These are phyloP conservation scores for Candida pseudoviswanathii DNA, from an alignment of 1,139 yeast species.

Conservation along the genomic window DNA sequence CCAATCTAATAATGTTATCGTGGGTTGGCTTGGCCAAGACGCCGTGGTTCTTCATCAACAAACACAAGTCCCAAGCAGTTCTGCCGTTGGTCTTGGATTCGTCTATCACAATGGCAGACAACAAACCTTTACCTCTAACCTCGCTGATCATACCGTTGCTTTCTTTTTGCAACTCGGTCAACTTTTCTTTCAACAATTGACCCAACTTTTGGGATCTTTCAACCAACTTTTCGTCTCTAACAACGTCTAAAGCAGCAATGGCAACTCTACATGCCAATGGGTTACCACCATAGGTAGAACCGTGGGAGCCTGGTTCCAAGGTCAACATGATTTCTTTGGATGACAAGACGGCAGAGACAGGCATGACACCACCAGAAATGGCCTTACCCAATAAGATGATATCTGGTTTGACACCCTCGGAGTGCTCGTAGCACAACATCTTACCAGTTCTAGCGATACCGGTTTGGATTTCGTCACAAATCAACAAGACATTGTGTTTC, in stretches of 20 bases:
- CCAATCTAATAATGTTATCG: constrained; percentile 91
- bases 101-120: constrained; percentile 91
- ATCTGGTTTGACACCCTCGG: constrained; percentile 78
- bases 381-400: constrained; percentile 90
- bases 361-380: constrained; percentile 91
- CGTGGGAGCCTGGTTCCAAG: constrained; percentile 94
- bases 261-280: constrained; percentile 95
- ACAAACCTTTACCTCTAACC: constrained; percentile 90
- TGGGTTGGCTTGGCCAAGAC: constrained; percentile 97
- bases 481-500: constrained; percentile 80
- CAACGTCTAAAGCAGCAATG: constrained; percentile 90
- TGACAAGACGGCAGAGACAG: constrained; percentile 88
- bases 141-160: constrained; percentile 79
- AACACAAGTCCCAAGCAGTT: constrained; percentile 95
- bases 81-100: constrained; percentile 82
- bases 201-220: constrained; percentile 80
- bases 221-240: constrained; percentile 82
- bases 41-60: constrained; percentile 85
- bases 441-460: constrained; percentile 98
- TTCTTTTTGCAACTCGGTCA: constrained; percentile 59
- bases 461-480: constrained; percentile 96
- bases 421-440: constrained; percentile 89
- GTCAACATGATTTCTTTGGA: constrained; percentile 87
- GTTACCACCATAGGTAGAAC: constrained; percentile 97
- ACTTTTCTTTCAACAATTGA: constrained; percentile 64